These are phyloP conservation scores for Thraustochytrium striatum DNA, from an alignment of 352 stramenopile genomes.

Conservation along the genomic window DNA sequence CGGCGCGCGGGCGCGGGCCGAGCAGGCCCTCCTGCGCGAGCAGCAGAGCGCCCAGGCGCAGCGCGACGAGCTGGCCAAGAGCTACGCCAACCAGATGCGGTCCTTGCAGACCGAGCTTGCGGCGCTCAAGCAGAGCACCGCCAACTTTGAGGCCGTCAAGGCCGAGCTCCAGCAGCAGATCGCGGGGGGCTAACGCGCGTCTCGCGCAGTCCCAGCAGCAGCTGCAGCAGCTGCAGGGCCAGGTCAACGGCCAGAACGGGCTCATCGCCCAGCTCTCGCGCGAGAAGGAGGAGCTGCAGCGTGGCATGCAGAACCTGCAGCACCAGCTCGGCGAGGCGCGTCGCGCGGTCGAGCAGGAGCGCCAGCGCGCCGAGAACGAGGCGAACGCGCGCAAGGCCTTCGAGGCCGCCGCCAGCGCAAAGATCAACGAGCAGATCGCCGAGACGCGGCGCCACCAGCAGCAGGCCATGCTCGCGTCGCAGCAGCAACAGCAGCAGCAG, in stretches of 20 bases:
- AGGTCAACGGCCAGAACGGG: constrained; percentile 29
- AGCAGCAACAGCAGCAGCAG: constrained; percentile 27
- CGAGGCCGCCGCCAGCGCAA: not conserved
- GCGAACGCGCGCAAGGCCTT: constrained; percentile 5
- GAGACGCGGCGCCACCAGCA: constrained; percentile 35
- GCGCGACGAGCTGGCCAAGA: constrained; percentile 33
- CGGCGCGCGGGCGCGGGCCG: not conserved
- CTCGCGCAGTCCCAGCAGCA: constrained; percentile 2
- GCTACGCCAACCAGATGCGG: constrained; percentile 6
- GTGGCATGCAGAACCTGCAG: not conserved
- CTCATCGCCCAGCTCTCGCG: constrained; percentile 35
- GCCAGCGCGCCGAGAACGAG: not conserved
- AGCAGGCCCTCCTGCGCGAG: constrained; percentile 34
- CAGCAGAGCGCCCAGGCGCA: constrained; percentile 23
- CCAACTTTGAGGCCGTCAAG: not conserved
- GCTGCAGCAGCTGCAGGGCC: constrained; percentile 18
- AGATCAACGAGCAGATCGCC: constrained; percentile 36
- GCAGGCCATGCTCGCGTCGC: not conserved
- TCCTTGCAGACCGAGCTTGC: constrained; percentile 30
- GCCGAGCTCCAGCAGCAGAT: constrained; percentile 28
- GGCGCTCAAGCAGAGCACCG: constrained; percentile 37
- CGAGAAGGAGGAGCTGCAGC: constrained; percentile 34
- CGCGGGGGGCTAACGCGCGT: not conserved
- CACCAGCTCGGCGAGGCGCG: constrained; percentile 1
- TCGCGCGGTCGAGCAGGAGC: not conserved